These are phyloP conservation scores for Millerago galiae DNA, from an alignment of 805 yeast genomes.

Conservation along the genomic window DNA sequence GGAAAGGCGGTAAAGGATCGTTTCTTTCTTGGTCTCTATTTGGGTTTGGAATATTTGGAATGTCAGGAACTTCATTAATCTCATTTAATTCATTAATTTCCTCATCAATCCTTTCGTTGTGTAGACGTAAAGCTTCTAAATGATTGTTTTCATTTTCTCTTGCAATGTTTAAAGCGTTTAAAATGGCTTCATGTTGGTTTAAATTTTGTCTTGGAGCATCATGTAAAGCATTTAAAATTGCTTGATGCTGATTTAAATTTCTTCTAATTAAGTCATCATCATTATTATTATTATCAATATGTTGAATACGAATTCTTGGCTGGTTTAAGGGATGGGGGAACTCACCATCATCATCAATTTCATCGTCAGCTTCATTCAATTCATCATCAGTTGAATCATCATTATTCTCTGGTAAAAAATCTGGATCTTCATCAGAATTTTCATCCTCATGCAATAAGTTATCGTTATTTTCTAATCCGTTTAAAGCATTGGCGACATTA, in stretches of 20 bases:
- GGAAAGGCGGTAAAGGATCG: conserved; percentile 12
- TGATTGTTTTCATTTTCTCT: too few species aligned
- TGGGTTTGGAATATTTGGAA: conserved; percentile 8
- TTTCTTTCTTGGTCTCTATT: conserved; percentile 1
- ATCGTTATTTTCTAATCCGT: not conserved
- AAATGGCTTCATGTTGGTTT: not conserved
- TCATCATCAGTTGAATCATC: conserved; percentile 1
- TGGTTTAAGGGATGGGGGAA: not conserved
- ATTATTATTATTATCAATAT: conserved; percentile 4
- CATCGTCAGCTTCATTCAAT: conserved; percentile 7
- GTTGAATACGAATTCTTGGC: not conserved
- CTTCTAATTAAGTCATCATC: not conserved
- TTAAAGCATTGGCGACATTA: not conserved
- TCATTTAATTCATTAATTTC: not conserved
- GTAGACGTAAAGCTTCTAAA: too few species aligned
- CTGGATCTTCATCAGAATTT: conserved; percentile 19
- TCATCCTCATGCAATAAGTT: not conserved
- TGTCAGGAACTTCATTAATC: conserved; percentile 8
- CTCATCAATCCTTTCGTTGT: not conserved
- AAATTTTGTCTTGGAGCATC: too few species aligned
- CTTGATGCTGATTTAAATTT: not conserved
- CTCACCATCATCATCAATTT: not conserved
- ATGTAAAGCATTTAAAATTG: not conserved
- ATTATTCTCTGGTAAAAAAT: conserved; percentile 18
- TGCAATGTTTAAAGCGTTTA: not conserved